Base-by-base conservation (phyloP, 1,284 basidiomycete species). In the Chalciporus sp. region DNA sequence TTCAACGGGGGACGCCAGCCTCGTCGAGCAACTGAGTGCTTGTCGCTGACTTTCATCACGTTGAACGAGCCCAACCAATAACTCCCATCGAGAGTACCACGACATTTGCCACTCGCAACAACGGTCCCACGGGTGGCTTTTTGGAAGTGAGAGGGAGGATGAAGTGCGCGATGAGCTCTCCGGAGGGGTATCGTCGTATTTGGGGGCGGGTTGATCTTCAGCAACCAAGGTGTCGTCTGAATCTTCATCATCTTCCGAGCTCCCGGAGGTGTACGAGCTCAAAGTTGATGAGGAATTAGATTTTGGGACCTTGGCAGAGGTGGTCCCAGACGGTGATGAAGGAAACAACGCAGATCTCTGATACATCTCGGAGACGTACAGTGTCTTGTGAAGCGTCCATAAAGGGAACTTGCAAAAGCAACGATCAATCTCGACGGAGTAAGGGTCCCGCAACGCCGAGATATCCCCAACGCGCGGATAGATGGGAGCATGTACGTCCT, bases 381-480 rank as follows among this genome's bases (percentile, higher is more conserved):
- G 62, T 28, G 77, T 78, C 73, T 87, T 87, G 44, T 75, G 71
- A 62, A 88, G 81, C n/a, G 83, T 85, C 78, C 85, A 86, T 31
- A 81, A 63, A 0, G 83, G 81, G 60, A 83, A 73, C 39, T 68
- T 72, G 55, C 76, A 76, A 62, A 87, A 86, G 57, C 72, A 80
- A 11, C 80, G 78, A 66, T 89, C 87, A 45, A 83, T 72, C 47
- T 78, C 71, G 56, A 73, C 76, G 51, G 76, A 76, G 59, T 79
- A 80, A 0, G 80, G 77, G 63, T 88, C 83, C 31, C 78, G 78
- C 33, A 89, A 66, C 1, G 79, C 75, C 0, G 73, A 63, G 26
- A 88, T 68, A 59, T 88, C 85, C 10, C 86, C 87, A n/a, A 80
- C 74, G 3, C 86, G 78, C 10, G 86, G 87, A 61, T 83, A 83